Percentiles rank a stretch among this genome's conserved stretches.
Conservation (phyloP, 169 alveolate species). For the Plasmodium malariae region DNA sequence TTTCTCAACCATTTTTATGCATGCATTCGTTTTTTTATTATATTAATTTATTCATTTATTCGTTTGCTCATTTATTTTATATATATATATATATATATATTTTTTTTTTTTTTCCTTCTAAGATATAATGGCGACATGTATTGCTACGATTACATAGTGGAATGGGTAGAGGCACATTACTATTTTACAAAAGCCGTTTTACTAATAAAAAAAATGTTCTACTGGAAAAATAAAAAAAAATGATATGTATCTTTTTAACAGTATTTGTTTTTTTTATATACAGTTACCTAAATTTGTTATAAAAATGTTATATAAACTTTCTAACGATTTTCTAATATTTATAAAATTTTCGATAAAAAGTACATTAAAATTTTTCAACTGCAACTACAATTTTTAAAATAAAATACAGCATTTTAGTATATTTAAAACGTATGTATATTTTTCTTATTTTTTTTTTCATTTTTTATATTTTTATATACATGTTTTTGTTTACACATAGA, state of each 20-base stretch:
- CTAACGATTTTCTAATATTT: background rate
- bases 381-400: background rate
- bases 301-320: background rate
- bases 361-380: background rate
- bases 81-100: background rate
- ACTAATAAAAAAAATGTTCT: slow-evolving; percentile 23
- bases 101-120: background rate
- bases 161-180: slow-evolving; percentile 71
- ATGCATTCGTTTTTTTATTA: background rate
- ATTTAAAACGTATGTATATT: too few species aligned
- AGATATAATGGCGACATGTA: slow-evolving; percentile 75
- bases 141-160: slow-evolving; percentile 72
- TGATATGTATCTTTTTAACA: background rate
- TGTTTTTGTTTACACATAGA: background rate
- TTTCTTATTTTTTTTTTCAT: slow-evolving; percentile 10
- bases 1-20: background rate
- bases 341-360: background rate
- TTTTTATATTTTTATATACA: slow-evolving; percentile 11
- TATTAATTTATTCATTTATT: too few species aligned
- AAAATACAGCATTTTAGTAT: background rate
- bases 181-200: slow-evolving; percentile 33
- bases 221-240: slow-evolving; percentile 20
- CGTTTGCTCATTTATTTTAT: too few species aligned
- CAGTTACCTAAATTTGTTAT: background rate
- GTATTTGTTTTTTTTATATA: slow-evolving; percentile 7